Conservation (phyloP, 495 filamentous ascomycete species). For the Filosporella fistucella region DNA sequence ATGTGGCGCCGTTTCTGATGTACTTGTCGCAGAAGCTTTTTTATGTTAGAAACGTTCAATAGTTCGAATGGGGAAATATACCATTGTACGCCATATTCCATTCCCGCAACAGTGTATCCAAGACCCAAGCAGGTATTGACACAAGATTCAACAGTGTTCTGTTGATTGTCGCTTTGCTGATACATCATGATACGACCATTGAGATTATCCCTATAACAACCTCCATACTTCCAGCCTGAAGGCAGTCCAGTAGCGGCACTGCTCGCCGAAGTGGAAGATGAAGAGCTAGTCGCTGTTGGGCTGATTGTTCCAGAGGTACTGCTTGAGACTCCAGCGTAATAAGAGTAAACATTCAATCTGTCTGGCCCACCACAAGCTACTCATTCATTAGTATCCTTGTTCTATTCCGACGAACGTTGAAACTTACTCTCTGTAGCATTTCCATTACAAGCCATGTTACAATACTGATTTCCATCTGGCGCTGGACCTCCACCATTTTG, state of each 20-base stretch:
- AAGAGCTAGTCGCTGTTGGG: conserved; percentile 12
- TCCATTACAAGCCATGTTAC: conserved; percentile 2
- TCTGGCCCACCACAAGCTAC: conserved; percentile 1
- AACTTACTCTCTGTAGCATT: conserved; percentile 29
- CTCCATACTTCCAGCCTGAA: conserved; percentile 15
- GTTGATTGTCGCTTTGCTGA: conserved; percentile 6
- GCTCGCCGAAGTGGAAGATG: conserved; percentile 21
- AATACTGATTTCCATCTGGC: conserved; percentile 2
- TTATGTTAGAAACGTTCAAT: not conserved
- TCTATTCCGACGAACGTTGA: conserved; percentile 43
- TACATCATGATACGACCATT: conserved; percentile 4
- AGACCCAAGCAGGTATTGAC: conserved; percentile 45
- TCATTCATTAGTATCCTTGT: conserved; percentile 31
- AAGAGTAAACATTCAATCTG: conserved; percentile 1
- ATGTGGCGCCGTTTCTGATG: conserved; percentile 23
- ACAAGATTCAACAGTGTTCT: conserved; percentile 48
- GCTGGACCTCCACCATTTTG: conserved; percentile 25
- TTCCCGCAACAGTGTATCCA: conserved; percentile 50
- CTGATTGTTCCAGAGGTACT: not conserved
- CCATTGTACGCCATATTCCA: conserved; percentile 36
- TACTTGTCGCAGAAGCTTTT: conserved; percentile 31
- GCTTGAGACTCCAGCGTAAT: not conserved
- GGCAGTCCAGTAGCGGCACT: conserved; percentile 24
- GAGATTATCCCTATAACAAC: conserved; percentile 17
- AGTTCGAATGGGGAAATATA: not conserved